Base-by-base conservation (phyloP, 176 grass and related monocot genomes). In the Oryza meyeriana region DNA sequence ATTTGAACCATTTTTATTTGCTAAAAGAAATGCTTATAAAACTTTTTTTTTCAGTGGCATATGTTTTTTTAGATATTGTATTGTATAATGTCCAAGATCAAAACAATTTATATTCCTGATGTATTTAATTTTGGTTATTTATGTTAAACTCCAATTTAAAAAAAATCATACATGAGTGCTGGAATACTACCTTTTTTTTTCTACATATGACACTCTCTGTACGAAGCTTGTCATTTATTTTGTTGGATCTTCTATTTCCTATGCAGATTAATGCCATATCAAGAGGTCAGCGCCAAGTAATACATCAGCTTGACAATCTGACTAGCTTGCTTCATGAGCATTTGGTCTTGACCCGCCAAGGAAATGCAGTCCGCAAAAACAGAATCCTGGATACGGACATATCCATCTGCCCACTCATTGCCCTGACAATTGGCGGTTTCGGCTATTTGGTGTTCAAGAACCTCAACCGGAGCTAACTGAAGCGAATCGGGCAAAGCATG, bases 261-360 rank as follows among this genome's bases (percentile, higher is more conserved):
- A 33, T 17, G 33, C 88, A 99, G 96, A 79, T 99, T 41, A 79
- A 81, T 77, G 78, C 79, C 69, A 87, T 95, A 75, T 85, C 90
- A 58, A 88, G 89, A 83, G 90, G 96, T 31, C 96, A 99, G 69
- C 88, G 93, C 14, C 96, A 99, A 76, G 83, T 93, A 29, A 92
- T 90, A 82, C 92, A 95, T 69, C 96, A 99, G 84, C 64, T 99
- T 2, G 96, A 99, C 72, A 99, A 94, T 36, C 71, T 99, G 42
- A 75, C 76, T 13, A 93, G 84, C 74, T 71, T 95, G 39, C 78
- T 99, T 81, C 96, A 91, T 74, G 88, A 99, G 25, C 77, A 90
- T 64, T 74, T 95, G 80, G 71, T 77, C 76, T 59, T 85, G 71
- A 81, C 79, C 3, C 81, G 73, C 3, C 80, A 85, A 83, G 83